Conservation (phyloP, 805 yeast species). For the Zygotorulaspora florentina region DNA sequence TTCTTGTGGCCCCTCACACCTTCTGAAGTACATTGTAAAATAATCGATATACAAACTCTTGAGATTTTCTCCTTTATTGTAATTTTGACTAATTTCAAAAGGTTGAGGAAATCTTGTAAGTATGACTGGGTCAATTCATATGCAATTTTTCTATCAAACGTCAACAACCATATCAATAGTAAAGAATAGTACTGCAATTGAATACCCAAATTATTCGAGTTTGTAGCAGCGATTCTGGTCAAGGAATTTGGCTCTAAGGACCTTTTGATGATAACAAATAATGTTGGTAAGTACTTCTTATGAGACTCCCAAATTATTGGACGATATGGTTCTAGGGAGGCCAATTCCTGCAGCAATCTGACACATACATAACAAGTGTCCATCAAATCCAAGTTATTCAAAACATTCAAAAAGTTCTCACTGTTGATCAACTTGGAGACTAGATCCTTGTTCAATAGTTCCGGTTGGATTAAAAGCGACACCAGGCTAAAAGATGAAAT, state of each 20-base stretch:
- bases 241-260: slow-evolving; percentile 31
- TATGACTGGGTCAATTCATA: slow-evolving; percentile 50
- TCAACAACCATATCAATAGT: slow-evolving; percentile 76
- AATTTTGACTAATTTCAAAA: slow-evolving; percentile 56
- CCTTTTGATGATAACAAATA: slow-evolving; percentile 45
- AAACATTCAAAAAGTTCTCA: slow-evolving; percentile 21
- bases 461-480: slow-evolving; percentile 29
- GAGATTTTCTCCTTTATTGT: slow-evolving; percentile 92
- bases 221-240: slow-evolving; percentile 32
- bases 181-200: slow-evolving; percentile 82
- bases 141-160: slow-evolving; percentile 59
- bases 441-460: slow-evolving; percentile 17
- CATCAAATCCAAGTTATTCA: slow-evolving; percentile 27
- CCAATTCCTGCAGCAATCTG: slow-evolving; percentile 32
- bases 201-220: slow-evolving; percentile 46
- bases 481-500: slow-evolving; percentile 34
- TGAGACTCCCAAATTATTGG: slow-evolving; percentile 32
- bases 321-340: slow-evolving; percentile 28
- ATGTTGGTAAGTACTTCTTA: slow-evolving; percentile 43
- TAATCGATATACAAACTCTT: slow-evolving; percentile 72
- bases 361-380: slow-evolving; percentile 33
- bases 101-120: slow-evolving; percentile 44
- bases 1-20: slow-evolving; percentile 39
- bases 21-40: slow-evolving; percentile 53
- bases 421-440: slow-evolving; percentile 22